Percentiles rank a stretch among this genome's conserved stretches.
phyloP scores from a whole-genome alignment of 305 asterid genomes.

The Fraxinus floribunda region DNA sequence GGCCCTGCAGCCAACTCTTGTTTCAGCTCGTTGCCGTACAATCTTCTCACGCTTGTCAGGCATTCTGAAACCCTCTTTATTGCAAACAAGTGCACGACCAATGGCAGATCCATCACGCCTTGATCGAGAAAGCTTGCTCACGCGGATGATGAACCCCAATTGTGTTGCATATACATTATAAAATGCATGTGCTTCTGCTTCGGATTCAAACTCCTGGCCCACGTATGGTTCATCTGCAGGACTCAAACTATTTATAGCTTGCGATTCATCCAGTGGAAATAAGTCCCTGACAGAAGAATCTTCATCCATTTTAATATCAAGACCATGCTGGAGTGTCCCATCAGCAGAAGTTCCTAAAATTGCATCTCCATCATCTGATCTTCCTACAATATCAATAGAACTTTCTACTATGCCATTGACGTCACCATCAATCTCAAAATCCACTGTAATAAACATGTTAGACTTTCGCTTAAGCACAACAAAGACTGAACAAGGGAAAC shows the following conservation, averaged over 20 bases:
- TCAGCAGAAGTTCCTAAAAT: constrained; percentile 57
- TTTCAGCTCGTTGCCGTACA: constrained; percentile 87
- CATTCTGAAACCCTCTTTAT: constrained; percentile 92
- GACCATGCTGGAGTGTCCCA: constrained; percentile 52
- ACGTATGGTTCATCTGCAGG: constrained; percentile 66
- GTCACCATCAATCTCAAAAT: constrained; percentile 68
- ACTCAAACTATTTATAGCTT: constrained; percentile 46
- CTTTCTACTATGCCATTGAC: constrained; percentile 69
- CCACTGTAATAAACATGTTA: constrained; percentile 26
- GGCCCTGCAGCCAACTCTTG: constrained; percentile 97
- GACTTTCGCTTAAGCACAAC: background rate
- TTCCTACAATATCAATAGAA: constrained; percentile 50
- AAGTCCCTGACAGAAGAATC: constrained; percentile 61
- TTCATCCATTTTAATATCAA: constrained; percentile 63
- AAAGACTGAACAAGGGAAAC: background rate
- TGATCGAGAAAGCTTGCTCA: constrained; percentile 96
- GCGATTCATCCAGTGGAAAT: constrained; percentile 56
- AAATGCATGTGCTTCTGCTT: constrained; percentile 91
- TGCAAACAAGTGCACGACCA: constrained; percentile 96
- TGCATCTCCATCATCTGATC: constrained; percentile 51
- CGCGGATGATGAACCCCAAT: constrained; percentile 82
- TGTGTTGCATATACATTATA: constrained; percentile 81
- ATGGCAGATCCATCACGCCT: constrained; percentile 97
- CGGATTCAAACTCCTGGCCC: constrained; percentile 93
- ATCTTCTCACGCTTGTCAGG: constrained; percentile 90